Conservation (phyloP, 345 rosid species). For the Hirschfeldia incana region DNA sequence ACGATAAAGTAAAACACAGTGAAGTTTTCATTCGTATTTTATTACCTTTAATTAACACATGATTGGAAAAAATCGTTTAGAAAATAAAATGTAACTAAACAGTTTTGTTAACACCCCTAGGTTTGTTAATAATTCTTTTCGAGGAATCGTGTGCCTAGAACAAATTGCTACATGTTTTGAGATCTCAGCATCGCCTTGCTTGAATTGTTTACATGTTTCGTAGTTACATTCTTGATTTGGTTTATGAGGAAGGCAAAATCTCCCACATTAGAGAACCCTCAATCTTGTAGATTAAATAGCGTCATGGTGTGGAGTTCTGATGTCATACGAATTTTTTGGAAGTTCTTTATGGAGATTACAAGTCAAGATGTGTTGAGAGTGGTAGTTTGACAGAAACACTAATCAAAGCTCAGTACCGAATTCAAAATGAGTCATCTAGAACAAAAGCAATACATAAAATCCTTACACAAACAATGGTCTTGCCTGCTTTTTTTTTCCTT, state of each 20-base stretch:
- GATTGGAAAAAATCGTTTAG: not conserved
- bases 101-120: no score
- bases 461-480: conserved; percentile 23
- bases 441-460: conserved; percentile 9
- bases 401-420: not conserved
- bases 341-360: no score
- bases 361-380: no score
- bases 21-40: not conserved
- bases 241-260: not conserved
- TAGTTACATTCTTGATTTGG: not conserved
- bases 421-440: not conserved
- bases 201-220: not conserved
- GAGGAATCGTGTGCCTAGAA: not conserved
- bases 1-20: not conserved
- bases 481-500: not conserved
- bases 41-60: not conserved
- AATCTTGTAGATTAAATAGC: not conserved
- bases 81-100: no score
- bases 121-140: not conserved
- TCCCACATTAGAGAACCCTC: not conserved
- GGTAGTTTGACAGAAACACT: not conserved
- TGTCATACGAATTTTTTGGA: no score
- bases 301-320: no score
- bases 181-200: not conserved
- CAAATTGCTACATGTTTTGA: not conserved